Evolutionary conservation across 1,284 basidiomycete genomes (phyloP).

Genomic region (Cryptococcus sp.): DNA sequence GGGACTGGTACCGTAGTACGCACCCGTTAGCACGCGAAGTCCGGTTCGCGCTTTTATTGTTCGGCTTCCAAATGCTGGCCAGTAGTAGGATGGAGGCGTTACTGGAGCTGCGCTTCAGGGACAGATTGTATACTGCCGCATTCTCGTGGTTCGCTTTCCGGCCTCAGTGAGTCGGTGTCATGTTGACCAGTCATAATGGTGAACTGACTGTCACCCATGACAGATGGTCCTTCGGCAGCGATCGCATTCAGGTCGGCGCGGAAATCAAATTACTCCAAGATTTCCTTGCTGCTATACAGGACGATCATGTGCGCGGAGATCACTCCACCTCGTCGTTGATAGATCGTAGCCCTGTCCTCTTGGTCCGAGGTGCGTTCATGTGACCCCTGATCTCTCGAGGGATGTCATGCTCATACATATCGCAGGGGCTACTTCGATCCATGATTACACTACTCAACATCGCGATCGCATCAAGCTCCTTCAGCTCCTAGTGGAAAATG

Average conservation of each 20-base stretch:
- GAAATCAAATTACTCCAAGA: constrained; percentile 86
- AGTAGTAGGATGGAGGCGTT: constrained; percentile 82
- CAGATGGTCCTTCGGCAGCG: constrained; percentile 93
- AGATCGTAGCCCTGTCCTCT: constrained; percentile 56
- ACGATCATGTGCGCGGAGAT: constrained; percentile 69
- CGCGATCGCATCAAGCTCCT: constrained; percentile 71
- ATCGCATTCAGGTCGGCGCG: constrained; percentile 81
- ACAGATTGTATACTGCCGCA: constrained; percentile 74
- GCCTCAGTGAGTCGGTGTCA: constrained; percentile 69
- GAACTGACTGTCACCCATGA: background rate
- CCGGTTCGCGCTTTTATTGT: constrained; percentile 83
- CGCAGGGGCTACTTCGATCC: constrained; percentile 40
- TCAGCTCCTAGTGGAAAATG: constrained; percentile 83
- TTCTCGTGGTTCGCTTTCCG: constrained; percentile 90
- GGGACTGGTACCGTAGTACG: constrained; percentile 60
- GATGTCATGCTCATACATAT: background rate
- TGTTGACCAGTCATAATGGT: background rate
- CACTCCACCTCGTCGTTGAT: constrained; percentile 71
- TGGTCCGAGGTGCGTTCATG: constrained; percentile 33
- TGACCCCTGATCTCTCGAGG: background rate
- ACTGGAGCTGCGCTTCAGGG: constrained; percentile 76
- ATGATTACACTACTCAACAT: constrained; percentile 65
- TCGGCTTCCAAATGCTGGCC: constrained; percentile 89
- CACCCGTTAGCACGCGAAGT: constrained; percentile 89
- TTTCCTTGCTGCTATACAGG: constrained; percentile 73